These are phyloP conservation scores for Limonium bicolor DNA, from an alignment of 148 eudicot species.

Conservation along the genomic window DNA sequence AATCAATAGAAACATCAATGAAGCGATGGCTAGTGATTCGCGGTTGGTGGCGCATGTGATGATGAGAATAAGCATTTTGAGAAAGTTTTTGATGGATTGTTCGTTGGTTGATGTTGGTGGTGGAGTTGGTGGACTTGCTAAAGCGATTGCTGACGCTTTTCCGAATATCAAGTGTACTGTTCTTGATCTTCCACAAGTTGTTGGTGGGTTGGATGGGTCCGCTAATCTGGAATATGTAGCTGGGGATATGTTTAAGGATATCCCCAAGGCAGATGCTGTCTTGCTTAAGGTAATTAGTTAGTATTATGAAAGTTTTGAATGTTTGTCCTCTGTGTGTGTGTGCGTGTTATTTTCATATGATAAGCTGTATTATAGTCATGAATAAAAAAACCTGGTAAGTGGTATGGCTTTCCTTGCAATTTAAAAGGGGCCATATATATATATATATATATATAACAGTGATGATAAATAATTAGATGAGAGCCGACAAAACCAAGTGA, in stretches of 20 bases:
- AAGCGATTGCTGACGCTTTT: constrained; percentile 7
- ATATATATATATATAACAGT: not conserved
- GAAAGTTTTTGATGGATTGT: constrained; percentile 3
- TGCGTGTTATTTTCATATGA: not conserved
- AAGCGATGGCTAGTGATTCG: constrained; percentile 15
- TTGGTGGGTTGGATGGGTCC: constrained; percentile 7
- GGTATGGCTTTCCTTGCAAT: not conserved
- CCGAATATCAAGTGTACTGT: constrained; percentile 9
- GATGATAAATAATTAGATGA: not conserved
- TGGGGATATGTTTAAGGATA: constrained; percentile 12
- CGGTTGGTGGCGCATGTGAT: constrained; percentile 9
- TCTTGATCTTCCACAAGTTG: constrained; percentile 17
- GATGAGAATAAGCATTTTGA: not conserved
- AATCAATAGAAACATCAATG: constrained; percentile 7
- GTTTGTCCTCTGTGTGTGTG: not conserved
- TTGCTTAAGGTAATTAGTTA: constrained; percentile 10
- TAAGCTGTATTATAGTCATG: not conserved
- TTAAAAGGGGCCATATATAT: not conserved
- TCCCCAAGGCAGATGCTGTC: constrained; percentile 9
- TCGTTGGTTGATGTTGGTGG: constrained; percentile 18
- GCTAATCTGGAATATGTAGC: constrained; percentile 8
- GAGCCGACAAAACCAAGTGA: too few relatives aligned
- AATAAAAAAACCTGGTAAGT: not conserved
- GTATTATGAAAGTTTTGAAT: not conserved
- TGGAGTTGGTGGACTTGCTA: constrained; percentile 11